These are phyloP conservation scores for Tuber aestivum DNA, from an alignment of 495 filamentous ascomycete genomes.

Conservation along the genomic window DNA sequence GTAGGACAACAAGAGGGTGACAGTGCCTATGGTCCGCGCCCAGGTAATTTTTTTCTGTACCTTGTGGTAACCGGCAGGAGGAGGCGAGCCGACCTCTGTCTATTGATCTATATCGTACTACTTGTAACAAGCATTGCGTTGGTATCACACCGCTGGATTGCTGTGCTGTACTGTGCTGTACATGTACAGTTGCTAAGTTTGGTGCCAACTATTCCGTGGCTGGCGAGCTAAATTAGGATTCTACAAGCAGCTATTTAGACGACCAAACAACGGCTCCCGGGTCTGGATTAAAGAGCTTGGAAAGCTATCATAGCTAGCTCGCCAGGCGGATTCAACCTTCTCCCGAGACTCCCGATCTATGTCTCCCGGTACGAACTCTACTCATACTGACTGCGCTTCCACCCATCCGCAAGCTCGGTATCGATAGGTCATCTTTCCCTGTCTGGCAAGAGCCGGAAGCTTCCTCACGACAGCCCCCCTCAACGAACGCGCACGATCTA, in stretches of 20 bases:
- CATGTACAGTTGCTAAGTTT: background rate
- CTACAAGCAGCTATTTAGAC: background rate
- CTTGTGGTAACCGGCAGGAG: background rate
- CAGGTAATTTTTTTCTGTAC: background rate
- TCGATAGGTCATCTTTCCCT: background rate
- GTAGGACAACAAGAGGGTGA: background rate
- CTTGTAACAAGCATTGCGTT: background rate
- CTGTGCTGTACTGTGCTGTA: background rate
- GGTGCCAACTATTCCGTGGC: background rate
- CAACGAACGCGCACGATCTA: background rate
- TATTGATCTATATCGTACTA: background rate
- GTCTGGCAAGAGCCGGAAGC: background rate
- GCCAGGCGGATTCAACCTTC: background rate
- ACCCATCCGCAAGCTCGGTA: background rate
- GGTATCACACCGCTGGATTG: background rate
- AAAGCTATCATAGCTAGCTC: background rate
- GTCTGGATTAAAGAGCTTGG: no score
- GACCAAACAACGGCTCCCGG: background rate
- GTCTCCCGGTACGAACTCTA: background rate
- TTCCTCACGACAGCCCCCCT: background rate
- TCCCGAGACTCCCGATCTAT: background rate
- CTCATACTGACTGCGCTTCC: background rate
- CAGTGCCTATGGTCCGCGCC: background rate
- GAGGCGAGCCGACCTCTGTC: background rate
- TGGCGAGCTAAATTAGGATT: background rate